A percentile compares a stretch with the other conserved stretches of the same genome.
These are phyloP conservation scores for Beta vulgaris DNA, from an alignment of 148 eudicot genomes.

Conservation along the genomic window DNA sequence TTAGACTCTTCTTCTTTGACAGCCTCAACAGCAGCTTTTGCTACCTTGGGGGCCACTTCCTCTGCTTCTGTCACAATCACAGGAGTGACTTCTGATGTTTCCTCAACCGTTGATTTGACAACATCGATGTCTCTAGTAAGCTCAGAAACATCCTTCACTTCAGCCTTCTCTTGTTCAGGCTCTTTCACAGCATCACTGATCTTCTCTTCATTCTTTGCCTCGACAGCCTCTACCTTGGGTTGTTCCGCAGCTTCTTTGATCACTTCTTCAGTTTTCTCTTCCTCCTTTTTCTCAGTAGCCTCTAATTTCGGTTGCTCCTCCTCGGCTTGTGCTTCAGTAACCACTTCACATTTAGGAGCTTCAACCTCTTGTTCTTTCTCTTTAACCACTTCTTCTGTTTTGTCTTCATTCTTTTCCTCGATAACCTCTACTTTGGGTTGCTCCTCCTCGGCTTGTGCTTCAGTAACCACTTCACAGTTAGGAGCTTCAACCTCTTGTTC, in stretches of 20 bases:
- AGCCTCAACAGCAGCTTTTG: neutral
- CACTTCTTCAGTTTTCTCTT: conserved; percentile 20
- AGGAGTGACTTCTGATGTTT: conserved; percentile 24
- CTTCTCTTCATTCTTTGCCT: neutral
- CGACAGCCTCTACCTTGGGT: neutral
- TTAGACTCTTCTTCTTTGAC: conserved; percentile 21
- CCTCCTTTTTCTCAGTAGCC: conserved; percentile 26
- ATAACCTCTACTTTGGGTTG: conserved; percentile 21
- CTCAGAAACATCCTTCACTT: conserved; percentile 16
- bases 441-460: conserved; percentile 7
- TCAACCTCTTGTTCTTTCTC: conserved; percentile 16
- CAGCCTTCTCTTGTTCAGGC: conserved; percentile 14
- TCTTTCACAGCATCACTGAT: neutral
- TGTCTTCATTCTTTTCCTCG: conserved; percentile 21
- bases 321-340: neutral
- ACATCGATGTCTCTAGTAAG: conserved; percentile 19
- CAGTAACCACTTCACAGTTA: neutral
- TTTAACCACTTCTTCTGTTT: neutral
- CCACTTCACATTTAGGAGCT: conserved; percentile 6
- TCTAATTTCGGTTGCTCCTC: conserved; percentile 28
- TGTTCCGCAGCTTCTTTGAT: neutral
- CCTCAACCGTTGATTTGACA: conserved; percentile 13
- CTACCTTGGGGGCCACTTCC: conserved; percentile 14
- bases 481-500: conserved; percentile 15
- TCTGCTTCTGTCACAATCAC: too few species aligned